Evolutionary conservation across 495 filamentous ascomycete genomes (phyloP).

Genomic region (Aspergillus egyptiacus): DNA sequence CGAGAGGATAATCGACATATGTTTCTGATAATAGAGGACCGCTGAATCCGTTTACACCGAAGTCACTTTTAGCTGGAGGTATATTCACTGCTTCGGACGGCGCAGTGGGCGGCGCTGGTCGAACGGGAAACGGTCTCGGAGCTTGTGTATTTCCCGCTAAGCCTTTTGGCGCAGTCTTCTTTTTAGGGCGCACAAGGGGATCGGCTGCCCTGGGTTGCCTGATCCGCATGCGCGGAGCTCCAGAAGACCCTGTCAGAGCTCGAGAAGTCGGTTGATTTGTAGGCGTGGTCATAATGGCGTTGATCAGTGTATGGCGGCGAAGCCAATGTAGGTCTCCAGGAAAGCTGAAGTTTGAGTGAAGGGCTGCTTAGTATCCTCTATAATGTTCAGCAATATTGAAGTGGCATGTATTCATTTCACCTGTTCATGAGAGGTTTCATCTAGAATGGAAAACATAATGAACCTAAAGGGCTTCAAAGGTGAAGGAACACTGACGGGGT

Average conservation of each 20-base stretch:
- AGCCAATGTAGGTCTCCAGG: not conserved
- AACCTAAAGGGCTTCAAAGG: too few relatives aligned
- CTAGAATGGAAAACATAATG: too few relatives aligned
- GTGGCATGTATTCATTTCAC: not conserved
- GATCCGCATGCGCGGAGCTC: slow-evolving; percentile 35
- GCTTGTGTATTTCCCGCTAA: slow-evolving; percentile 15
- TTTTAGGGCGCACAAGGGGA: slow-evolving; percentile 63
- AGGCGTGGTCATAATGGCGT: slow-evolving; percentile 33
- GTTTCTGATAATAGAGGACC: slow-evolving; percentile 44
- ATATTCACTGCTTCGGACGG: slow-evolving; percentile 16
- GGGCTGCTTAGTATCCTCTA: not conserved
- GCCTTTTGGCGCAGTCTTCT: slow-evolving; percentile 27
- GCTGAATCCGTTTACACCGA: slow-evolving; percentile 55
- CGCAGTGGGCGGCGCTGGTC: slow-evolving; percentile 14
- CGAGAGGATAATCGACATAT: slow-evolving; percentile 63
- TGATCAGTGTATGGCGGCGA: not conserved
- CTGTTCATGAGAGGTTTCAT: too few relatives aligned
- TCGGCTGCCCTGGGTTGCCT: slow-evolving; percentile 52
- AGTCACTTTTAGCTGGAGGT: slow-evolving; percentile 26
- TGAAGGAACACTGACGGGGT: too few relatives aligned
- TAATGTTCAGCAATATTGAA: not conserved
- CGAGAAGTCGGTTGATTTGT: slow-evolving; percentile 28
- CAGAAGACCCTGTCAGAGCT: slow-evolving; percentile 29
- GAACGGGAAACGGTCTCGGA: slow-evolving; percentile 25
- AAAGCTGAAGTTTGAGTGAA: too few relatives aligned